These are phyloP conservation scores for Penicillium occitanis DNA, from an alignment of 2,329 filamentous ascomycete genomes.

Conservation along the genomic window DNA sequence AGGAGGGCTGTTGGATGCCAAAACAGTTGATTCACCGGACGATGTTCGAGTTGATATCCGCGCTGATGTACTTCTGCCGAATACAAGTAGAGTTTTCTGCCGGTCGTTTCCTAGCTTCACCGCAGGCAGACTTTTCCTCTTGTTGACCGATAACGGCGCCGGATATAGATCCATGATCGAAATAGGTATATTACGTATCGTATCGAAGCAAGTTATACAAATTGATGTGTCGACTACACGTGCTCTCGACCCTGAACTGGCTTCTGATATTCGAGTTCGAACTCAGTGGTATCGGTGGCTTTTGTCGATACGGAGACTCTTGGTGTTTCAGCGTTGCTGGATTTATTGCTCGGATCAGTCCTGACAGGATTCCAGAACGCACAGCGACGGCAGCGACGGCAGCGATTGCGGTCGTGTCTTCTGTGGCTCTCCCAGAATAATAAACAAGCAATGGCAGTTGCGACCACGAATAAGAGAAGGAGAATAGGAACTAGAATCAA, in stretches of 20 bases:
- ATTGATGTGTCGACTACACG: constrained; percentile 23
- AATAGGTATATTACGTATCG: neutral
- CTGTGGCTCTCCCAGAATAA: constrained; percentile 32
- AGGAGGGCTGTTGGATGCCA: constrained; percentile 30
- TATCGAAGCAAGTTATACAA: neutral
- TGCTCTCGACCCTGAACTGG: constrained; percentile 28
- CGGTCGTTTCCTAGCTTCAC: constrained; percentile 21
- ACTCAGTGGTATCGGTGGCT: constrained; percentile 30
- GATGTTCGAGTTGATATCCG: constrained; percentile 2
- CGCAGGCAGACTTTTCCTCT: constrained; percentile 29
- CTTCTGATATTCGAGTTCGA: constrained; percentile 29
- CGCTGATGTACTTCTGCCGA: constrained; percentile 3
- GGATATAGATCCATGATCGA: constrained; percentile 35
- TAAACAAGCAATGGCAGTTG: constrained; percentile 41
- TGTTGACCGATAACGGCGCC: constrained; percentile 54
- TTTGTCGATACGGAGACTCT: constrained; percentile 37
- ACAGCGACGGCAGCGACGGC: constrained; percentile 1
- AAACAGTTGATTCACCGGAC: constrained; percentile 21
- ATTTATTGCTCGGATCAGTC: constrained; percentile 26
- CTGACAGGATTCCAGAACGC: constrained; percentile 5
- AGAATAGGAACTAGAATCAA: constrained; percentile 51
- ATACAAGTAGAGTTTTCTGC: constrained; percentile 24
- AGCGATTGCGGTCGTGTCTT: neutral
- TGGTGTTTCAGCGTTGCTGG: constrained; percentile 34
- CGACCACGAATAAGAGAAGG: constrained; percentile 42